Percentiles rank a stretch among this genome's conserved stretches.
Conservation (phyloP, 805 yeast genomes). For the Isabelozyma pseudorhagii region DNA sequence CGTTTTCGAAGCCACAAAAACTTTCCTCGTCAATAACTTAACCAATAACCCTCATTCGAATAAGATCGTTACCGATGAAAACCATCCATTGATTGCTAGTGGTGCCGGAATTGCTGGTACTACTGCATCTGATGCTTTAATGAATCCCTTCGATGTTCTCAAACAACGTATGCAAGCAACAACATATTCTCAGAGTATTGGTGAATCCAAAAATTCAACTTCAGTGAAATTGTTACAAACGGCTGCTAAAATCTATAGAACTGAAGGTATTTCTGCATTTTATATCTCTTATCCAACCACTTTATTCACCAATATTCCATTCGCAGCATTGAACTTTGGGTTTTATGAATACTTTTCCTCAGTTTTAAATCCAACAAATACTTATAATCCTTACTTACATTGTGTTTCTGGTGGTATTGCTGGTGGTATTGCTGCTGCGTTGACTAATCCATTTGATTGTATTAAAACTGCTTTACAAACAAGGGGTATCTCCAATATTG, state of each 20-base stretch:
- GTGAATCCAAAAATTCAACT: constrained; percentile 8
- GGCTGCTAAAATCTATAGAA: constrained; percentile 48
- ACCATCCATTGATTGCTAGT: constrained; percentile 81
- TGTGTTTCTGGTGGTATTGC: constrained; percentile 91
- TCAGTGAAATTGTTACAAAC: constrained; percentile 29
- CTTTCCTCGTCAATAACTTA: constrained; percentile 45
- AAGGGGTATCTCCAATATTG: constrained; percentile 53
- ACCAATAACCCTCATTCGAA: constrained; percentile 31
- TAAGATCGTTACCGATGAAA: constrained; percentile 53
- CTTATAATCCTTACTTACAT: constrained; percentile 86
- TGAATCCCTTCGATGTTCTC: constrained; percentile 96
- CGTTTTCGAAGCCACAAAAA: constrained; percentile 83
- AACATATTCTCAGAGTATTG: constrained; percentile 1
- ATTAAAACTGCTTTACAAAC: constrained; percentile 90
- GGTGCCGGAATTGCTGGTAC: constrained; percentile 91
- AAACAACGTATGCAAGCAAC: constrained; percentile 88
- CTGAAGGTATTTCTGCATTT: constrained; percentile 77
- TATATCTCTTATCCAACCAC: constrained; percentile 95
- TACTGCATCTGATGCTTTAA: constrained; percentile 87
- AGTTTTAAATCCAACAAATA: constrained; percentile 69
- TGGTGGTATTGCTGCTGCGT: constrained; percentile 93
- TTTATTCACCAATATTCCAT: constrained; percentile 85
- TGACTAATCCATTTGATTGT: constrained; percentile 93
- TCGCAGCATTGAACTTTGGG: constrained; percentile 91
- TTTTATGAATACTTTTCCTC: constrained; percentile 84